Evolutionary conservation across 257 asterid genomes (phyloP).

Genomic region (Fraxinus anomala): DNA sequence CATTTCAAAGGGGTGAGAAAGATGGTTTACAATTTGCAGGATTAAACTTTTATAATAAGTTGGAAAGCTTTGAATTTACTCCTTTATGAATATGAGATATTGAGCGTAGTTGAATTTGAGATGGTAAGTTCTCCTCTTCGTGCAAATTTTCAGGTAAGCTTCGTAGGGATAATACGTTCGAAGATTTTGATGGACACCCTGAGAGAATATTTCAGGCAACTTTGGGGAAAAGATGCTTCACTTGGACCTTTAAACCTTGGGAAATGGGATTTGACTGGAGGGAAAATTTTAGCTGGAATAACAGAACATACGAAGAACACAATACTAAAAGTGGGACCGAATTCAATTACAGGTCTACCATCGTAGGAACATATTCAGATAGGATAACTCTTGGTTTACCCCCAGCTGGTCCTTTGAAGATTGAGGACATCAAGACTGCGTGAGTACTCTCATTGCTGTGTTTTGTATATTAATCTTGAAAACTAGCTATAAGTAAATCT

Average conservation of each 20-base stretch:
- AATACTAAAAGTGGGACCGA: conserved; percentile 41
- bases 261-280: conserved; percentile 49
- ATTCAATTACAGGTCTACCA: conserved; percentile 32
- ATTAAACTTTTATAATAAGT: neutral
- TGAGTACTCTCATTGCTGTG: conserved; percentile 45
- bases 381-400: conserved; percentile 79
- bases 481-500: neutral
- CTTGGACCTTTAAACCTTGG: conserved; percentile 51
- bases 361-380: conserved; percentile 49
- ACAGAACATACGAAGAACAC: conserved; percentile 34
- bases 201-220: conserved; percentile 55
- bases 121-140: neutral
- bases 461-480: neutral
- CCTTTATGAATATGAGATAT: neutral
- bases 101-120: neutral
- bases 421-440: conserved; percentile 89
- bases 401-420: conserved; percentile 61
- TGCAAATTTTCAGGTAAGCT: conserved; percentile 50
- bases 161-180: conserved; percentile 36
- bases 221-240: conserved; percentile 51
- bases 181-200: conserved; percentile 47
- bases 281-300: conserved; percentile 40
- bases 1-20: neutral
- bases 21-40: neutral
- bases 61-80: neutral